Percentiles rank a stretch among this genome's conserved stretches.
Evolutionary conservation across 2,329 filamentous ascomycete species (phyloP).

Genomic region (Penicillium thymicola): DNA sequence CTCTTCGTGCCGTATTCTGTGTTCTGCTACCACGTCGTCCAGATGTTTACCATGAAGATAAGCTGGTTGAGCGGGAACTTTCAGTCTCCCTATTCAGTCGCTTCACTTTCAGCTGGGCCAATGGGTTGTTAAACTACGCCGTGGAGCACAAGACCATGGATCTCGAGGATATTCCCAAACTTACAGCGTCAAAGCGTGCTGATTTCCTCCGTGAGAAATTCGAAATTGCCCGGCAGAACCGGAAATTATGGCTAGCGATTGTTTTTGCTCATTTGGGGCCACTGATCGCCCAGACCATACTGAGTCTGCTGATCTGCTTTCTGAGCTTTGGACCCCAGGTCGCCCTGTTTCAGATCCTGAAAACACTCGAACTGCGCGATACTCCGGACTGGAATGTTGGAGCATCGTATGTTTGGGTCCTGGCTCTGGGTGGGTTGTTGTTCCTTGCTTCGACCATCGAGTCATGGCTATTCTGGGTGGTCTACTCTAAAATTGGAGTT

Average conservation of each 20-base stretch:
- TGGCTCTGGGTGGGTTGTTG: constrained; percentile 60
- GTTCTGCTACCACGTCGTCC: constrained; percentile 64
- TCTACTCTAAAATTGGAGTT: constrained; percentile 60
- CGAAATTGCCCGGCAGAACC: constrained; percentile 28
- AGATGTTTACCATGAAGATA: constrained; percentile 59
- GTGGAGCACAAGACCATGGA: constrained; percentile 59
- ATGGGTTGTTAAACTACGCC: constrained; percentile 54
- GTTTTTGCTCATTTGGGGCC: constrained; percentile 55
- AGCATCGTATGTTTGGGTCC: constrained; percentile 66
- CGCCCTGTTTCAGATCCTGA: constrained; percentile 64
- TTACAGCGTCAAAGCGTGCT: constrained; percentile 56
- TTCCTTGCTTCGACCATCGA: constrained; percentile 59
- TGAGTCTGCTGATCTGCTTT: constrained; percentile 55
- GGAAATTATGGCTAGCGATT: constrained; percentile 60
- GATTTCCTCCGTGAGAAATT: constrained; percentile 52
- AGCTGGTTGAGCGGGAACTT: constrained; percentile 61
- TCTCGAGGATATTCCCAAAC: constrained; percentile 59
- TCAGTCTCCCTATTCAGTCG: constrained; percentile 60
- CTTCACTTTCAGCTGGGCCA: constrained; percentile 65
- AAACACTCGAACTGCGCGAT: constrained; percentile 57
- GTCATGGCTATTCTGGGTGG: constrained; percentile 64
- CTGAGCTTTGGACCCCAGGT: constrained; percentile 69
- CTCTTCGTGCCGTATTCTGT: constrained; percentile 34
- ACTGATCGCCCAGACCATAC: constrained; percentile 57
- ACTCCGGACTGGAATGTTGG: constrained; percentile 46